A percentile compares a stretch with the other conserved stretches of the same genome.
Conservation (phyloP, 78 protist species). For the Neovahlkampfia damariscottae region DNA sequence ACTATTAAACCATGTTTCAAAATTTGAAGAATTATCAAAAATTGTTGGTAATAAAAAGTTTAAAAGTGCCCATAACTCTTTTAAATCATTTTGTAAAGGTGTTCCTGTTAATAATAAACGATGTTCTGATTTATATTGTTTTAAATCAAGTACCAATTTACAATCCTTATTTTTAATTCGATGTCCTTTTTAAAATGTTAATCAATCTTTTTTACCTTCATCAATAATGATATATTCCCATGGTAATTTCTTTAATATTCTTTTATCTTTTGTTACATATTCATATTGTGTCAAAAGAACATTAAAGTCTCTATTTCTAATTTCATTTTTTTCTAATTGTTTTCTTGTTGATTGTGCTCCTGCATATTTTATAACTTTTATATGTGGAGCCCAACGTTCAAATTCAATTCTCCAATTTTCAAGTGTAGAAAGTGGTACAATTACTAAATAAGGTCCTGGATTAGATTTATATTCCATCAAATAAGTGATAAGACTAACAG, state of each 20-base stretch:
- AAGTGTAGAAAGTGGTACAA: slow-evolving; percentile 87
- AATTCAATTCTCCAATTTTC: slow-evolving; percentile 81
- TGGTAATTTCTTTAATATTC: slow-evolving; percentile 46
- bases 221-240: slow-evolving; percentile 89
- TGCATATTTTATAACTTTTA: slow-evolving; percentile 49
- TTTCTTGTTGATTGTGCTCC: slow-evolving; percentile 68
- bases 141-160: slow-evolving; percentile 38
- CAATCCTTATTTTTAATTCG: slow-evolving; percentile 94
- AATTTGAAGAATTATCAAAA: slow-evolving; percentile 38
- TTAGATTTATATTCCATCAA: slow-evolving; percentile 38
- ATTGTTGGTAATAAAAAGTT: slow-evolving; percentile 22
- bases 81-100: slow-evolving; percentile 54
- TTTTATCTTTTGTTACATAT: slow-evolving; percentile 59
- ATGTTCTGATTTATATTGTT: slow-evolving; percentile 32
- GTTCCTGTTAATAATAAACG: slow-evolving; percentile 55
- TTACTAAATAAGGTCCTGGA: slow-evolving; percentile 72
- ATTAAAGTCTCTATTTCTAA: slow-evolving; percentile 49
- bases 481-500: slow-evolving; percentile 46
- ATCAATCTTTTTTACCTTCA: too few species aligned
- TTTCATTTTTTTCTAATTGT: slow-evolving; percentile 15
- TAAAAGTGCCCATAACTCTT: slow-evolving; percentile 56
- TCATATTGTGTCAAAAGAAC: slow-evolving; percentile 84
- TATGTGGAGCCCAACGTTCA: slow-evolving; percentile 63
- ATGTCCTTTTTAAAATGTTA: too few species aligned
- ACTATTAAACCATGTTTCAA: slow-evolving; percentile 80